Base-by-base conservation (phyloP, 306 rosid genomes). In the Prunus padus region DNA sequence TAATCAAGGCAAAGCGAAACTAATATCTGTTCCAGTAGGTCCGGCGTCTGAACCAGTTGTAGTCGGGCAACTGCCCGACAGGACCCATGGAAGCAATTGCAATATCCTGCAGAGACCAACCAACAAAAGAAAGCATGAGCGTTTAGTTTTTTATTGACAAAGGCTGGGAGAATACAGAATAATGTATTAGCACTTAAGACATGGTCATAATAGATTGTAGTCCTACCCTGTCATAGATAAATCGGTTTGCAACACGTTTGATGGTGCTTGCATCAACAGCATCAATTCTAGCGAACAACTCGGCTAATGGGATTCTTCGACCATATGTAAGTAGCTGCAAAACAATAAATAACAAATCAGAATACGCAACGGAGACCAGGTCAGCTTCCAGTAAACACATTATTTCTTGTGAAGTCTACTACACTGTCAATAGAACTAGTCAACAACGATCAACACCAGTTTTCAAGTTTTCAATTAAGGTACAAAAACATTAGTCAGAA, bases 21-120 rank as follows among this genome's bases (percentile, higher is more conserved):
- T 91, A 93, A 70, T 94, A 91, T 65, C 97, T 90, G 92, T 91
- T 91, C 98, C 98, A 91, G 94, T 89, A 94, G 72, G 98, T 94
- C 84, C 98, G 85, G 89, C 97, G 96, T 82, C 98, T 94, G 90
- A 94, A 94, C 96, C 94, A 86, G 88, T 94, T 94, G 91, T 91
- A 94, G 86, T 94, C 97, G 1, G 96, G 98, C 83, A 94, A 83
- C 23, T 76, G 73, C 75, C 87, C 91, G 84, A 94, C 73, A 8
- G 98, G 98, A 60, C 98, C 98, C 90, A 91, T 65, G 11, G 98
- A 97, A 14, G 97, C 96, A 78, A 94, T 94, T 33, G 92, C 97
- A 69, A 94, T 13, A 82, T 94, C 98, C 98, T 94, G 89, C 71
- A 2, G 68, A 45, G 33, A 76, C 44, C 18, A 77, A 28, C n/a